Base-by-base conservation (phyloP, 345 rosid species). In the Capsella bursapastoris region DNA sequence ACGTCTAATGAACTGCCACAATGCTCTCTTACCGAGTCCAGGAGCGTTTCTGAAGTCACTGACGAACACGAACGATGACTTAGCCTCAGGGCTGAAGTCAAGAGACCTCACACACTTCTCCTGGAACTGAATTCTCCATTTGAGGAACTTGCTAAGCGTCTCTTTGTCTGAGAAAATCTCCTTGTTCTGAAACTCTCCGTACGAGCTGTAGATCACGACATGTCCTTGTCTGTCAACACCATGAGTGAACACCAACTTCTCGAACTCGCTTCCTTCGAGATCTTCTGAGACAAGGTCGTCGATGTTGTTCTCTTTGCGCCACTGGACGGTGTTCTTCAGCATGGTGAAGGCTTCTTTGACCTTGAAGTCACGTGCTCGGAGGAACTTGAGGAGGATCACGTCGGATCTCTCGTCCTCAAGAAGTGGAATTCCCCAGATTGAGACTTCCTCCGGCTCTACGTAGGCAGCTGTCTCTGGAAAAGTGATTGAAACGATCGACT, bases 31-130 rank as follows among this genome's bases (percentile, higher is more conserved):
- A n/a, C 83, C 89, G 9, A 88, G 96, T 34, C 96, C 98, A 4
- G 96, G 96, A 29, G 94, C 88, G 73, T 88, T 91, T 82, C 84
- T 91, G 41, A 94, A 89, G 74, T 94, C 98, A 72, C 86, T 94
- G 8, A 94, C 85, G 79, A 91, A 96, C 50, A 91, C 74, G 48
- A 89, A 79, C 4, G 98, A 87, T 8, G 80, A 80, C 71, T 89
- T 76, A 47, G 90, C 94, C 66, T 84, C 83, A 6, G 97, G 92
- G 51, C 82, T 80, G 72, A 93, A 93, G 80, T 93, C 97, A 73
- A 93, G 92, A 80, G 84, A 81, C 81, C 90, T 81, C 37, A 93
- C 85, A 53, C 94, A 86, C 80, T 77, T 91, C 82, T 93, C 98
- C 55, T 91, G 69, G 82, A 87, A 89, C 79, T 91, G 98, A 81